Evolutionary conservation across 129 eudicot species (phyloP).

Genomic region (Cynara cardunculus): DNA sequence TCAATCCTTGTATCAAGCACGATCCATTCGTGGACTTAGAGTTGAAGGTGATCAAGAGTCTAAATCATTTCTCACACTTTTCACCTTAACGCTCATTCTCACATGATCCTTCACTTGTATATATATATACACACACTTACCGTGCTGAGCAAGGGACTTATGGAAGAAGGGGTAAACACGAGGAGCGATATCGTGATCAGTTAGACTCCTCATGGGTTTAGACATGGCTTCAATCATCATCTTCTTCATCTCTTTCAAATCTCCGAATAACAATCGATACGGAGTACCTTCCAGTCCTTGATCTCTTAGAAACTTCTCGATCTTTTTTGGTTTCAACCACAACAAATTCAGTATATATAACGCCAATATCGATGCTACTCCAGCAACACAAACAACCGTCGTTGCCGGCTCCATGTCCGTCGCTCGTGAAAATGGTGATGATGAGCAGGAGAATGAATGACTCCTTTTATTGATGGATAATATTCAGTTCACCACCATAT

Average conservation of each 20-base stretch:
- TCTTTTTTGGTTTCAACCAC: neutral
- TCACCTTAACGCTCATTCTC: too few species aligned
- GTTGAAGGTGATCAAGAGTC: too few species aligned
- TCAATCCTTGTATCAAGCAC: too few species aligned
- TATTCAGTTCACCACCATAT: neutral
- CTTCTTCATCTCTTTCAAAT: slow-evolving; percentile 6
- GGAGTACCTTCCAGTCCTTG: slow-evolving; percentile 16
- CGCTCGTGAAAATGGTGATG: neutral
- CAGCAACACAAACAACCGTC: neutral
- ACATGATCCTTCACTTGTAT: too few species aligned
- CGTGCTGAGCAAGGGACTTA: neutral
- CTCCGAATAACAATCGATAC: slow-evolving; percentile 15
- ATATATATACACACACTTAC: too few species aligned
- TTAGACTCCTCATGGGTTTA: neutral
- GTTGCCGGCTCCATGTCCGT: neutral
- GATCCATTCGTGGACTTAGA: too few species aligned
- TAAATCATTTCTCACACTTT: too few species aligned
- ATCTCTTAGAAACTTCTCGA: neutral
- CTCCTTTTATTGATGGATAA: neutral
- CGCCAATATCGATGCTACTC: neutral
- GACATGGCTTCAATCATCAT: slow-evolving; percentile 6
- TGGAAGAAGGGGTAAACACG: neutral
- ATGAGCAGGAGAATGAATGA: neutral
- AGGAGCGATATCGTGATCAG: neutral
- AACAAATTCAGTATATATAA: neutral